phyloP scores from a whole-genome alignment of 352 stramenopile species.

The Phytophthora agathidicida region DNA sequence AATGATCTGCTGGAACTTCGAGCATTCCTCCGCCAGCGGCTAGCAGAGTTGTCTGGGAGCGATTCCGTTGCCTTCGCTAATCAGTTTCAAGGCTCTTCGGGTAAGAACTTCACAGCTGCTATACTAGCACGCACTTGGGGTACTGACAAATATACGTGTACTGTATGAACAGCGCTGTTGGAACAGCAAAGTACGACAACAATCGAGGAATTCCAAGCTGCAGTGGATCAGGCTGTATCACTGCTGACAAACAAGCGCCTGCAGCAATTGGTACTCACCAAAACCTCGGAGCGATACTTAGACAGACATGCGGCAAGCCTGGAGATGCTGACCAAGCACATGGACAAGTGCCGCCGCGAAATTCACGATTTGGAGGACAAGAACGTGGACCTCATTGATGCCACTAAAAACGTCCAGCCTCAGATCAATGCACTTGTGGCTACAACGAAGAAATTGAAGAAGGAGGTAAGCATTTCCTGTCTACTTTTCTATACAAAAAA shows the following conservation, averaged over 20 bases:
- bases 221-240: slow-evolving; percentile 49
- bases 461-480: slow-evolving; percentile 45
- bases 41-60: slow-evolving; percentile 48
- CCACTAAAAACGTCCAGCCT: slow-evolving; percentile 52
- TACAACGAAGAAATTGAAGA: slow-evolving; percentile 73
- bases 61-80: slow-evolving; percentile 72
- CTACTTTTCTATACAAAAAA: not conserved
- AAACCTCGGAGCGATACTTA: slow-evolving; percentile 76
- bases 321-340: slow-evolving; percentile 75
- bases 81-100: slow-evolving; percentile 70
- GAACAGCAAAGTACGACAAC: slow-evolving; percentile 69
- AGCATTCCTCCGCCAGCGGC: slow-evolving; percentile 64
- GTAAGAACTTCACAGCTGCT: slow-evolving; percentile 47
- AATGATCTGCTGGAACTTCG: slow-evolving; percentile 83
- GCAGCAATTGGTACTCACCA: slow-evolving; percentile 77
- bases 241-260: slow-evolving; percentile 69
- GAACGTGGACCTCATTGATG: slow-evolving; percentile 71
- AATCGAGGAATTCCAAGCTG: slow-evolving; percentile 46
- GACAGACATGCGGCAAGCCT: slow-evolving; percentile 72
- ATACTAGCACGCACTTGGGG: too few relatives aligned
- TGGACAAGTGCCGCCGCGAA: slow-evolving; percentile 73
- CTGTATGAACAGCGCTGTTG: slow-evolving; percentile 42
- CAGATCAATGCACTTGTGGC: slow-evolving; percentile 59
- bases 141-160: slow-evolving; percentile 17
- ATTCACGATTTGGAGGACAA: slow-evolving; percentile 76